These are phyloP conservation scores for Ceratobasidium sp. DNA, from an alignment of 1,284 basidiomycete genomes.

Conservation along the genomic window DNA sequence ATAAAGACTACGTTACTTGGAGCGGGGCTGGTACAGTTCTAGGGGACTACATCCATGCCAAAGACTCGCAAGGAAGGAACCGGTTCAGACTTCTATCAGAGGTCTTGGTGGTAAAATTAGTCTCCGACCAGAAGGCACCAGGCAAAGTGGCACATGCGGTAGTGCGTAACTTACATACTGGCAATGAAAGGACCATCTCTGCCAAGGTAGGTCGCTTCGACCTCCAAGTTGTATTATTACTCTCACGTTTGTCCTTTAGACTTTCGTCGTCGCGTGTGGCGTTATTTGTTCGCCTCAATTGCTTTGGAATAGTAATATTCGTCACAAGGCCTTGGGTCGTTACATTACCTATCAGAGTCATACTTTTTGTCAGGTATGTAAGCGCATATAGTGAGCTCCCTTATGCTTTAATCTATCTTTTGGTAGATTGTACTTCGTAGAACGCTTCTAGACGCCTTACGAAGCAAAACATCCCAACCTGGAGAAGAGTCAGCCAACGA, in stretches of 20 bases:
- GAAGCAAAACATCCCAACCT: background rate
- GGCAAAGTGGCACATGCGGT: background rate
- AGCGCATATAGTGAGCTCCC: background rate
- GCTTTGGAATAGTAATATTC: slow-evolving; percentile 41
- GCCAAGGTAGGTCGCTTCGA: slow-evolving; percentile 25
- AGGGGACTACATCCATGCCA: slow-evolving; percentile 8
- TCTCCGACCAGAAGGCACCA: background rate
- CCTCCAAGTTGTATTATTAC: background rate
- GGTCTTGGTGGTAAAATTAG: slow-evolving; percentile 24
- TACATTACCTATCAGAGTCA: slow-evolving; percentile 32
- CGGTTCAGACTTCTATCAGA: slow-evolving; percentile 37
- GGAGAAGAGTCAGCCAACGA: slow-evolving; percentile 1
- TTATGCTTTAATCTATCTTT: background rate
- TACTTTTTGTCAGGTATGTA: slow-evolving; percentile 39
- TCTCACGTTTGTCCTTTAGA: background rate
- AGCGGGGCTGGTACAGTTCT: slow-evolving; percentile 33
- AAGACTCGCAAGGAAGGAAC: slow-evolving; percentile 2
- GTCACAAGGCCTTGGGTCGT: slow-evolving; percentile 22
- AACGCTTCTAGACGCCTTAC: background rate
- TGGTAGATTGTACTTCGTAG: slow-evolving; percentile 15
- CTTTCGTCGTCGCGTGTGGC: slow-evolving; percentile 33
- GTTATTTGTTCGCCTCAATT: slow-evolving; percentile 38
- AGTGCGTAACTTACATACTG: slow-evolving; percentile 16
- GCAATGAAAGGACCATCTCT: background rate
- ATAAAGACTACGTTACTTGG: slow-evolving; percentile 36